Conservation (phyloP, 148 eudicot species). For the Talinum fruticosum region DNA sequence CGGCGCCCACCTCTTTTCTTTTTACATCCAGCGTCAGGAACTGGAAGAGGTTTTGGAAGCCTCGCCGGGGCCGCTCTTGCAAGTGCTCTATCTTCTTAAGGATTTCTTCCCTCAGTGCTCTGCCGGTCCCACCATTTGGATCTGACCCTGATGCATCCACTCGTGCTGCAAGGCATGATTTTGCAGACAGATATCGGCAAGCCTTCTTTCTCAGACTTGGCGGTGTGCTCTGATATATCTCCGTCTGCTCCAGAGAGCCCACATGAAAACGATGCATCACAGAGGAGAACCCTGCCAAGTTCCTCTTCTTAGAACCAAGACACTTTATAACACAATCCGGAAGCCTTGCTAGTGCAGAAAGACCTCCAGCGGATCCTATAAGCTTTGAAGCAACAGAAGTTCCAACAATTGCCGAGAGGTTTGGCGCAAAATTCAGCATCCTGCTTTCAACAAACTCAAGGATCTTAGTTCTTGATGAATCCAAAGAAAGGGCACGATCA, state of each 20-base stretch:
- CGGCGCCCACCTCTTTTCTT: constrained; percentile 85
- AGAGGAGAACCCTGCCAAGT: constrained; percentile 68
- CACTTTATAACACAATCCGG: neutral
- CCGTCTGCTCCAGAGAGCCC: constrained; percentile 71
- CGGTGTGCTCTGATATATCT: constrained; percentile 62
- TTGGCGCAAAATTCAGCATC: neutral
- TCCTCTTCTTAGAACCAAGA: constrained; percentile 23
- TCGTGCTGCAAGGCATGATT: constrained; percentile 69
- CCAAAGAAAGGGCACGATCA: neutral
- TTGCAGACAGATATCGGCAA: constrained; percentile 49
- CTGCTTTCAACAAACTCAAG: neutral
- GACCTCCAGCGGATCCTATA: neutral
- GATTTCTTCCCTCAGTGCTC: constrained; percentile 54
- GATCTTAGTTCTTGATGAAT: neutral
- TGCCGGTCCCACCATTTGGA: constrained; percentile 55
- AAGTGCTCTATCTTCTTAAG: constrained; percentile 72
- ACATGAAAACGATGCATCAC: constrained; percentile 42
- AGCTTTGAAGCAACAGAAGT: constrained; percentile 1
- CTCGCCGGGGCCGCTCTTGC: constrained; percentile 82
- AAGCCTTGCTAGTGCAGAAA: neutral
- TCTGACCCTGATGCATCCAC: constrained; percentile 65
- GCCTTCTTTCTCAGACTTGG: constrained; percentile 58
- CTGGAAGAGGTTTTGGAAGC: constrained; percentile 83
- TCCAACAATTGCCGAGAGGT: neutral
- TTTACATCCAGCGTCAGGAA: constrained; percentile 49